Evolutionary conservation across 176 grass and related monocot genomes (phyloP).

Genomic region (Aegilops umbellulata): DNA sequence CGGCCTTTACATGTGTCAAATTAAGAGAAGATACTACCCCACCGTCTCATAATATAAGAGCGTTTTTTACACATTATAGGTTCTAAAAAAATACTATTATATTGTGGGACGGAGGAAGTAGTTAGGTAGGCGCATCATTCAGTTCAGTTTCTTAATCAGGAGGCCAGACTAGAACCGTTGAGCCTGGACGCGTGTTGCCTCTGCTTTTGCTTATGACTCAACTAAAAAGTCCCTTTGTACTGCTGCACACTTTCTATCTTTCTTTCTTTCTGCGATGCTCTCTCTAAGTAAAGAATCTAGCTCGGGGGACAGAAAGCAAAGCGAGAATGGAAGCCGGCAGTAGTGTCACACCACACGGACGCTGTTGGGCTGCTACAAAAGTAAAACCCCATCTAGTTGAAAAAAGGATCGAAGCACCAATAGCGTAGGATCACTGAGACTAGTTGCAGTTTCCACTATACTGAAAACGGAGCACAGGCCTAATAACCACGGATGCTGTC

Average conservation of each 20-base stretch:
- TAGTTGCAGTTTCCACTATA: no score
- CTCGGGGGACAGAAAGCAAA: not conserved
- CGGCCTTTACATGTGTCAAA: not conserved
- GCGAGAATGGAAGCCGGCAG: not conserved
- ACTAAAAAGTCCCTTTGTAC: not conserved
- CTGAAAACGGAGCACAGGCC: not conserved
- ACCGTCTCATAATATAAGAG: no score
- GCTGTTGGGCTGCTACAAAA: no score
- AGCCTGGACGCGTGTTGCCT: not conserved
- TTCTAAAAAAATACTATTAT: no score
- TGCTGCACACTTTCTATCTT: not conserved
- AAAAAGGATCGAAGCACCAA: accelerated
- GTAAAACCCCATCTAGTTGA: no score
- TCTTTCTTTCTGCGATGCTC: not conserved
- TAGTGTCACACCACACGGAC: not conserved
- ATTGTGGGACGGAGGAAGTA: no score
- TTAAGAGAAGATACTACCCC: no score
- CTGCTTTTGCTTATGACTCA: constrained; percentile 15
- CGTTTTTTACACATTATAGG: no score
- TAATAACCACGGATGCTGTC: no score
- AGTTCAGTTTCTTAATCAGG: not conserved
- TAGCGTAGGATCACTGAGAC: no score
- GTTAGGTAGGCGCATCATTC: not conserved
- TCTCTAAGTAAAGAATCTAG: constrained; percentile 27
- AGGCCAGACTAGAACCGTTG: not conserved